A percentile compares a stretch with the other conserved stretches of the same genome.
Conservation (phyloP, 1,139 yeast genomes). For the Hanseniaspora gamundiae region DNA sequence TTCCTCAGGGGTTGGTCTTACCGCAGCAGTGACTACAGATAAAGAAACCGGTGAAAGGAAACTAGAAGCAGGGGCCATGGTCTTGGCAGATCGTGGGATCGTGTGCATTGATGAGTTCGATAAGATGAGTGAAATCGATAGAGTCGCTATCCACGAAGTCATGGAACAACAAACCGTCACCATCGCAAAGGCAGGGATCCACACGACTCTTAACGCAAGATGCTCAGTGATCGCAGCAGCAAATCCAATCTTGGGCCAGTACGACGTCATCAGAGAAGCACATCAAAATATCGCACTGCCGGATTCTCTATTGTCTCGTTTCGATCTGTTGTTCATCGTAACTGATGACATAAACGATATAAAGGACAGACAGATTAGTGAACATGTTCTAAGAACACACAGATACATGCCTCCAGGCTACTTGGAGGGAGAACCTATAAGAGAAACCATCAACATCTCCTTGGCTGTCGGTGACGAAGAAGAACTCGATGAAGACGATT, state of each 20-base stretch:
- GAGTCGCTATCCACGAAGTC: constrained; percentile 98
- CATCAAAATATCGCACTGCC: constrained; percentile 95
- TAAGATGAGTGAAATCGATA: constrained; percentile 91
- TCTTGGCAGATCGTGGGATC: constrained; percentile 90
- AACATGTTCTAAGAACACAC: constrained; percentile 92
- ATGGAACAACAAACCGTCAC: constrained; percentile 99
- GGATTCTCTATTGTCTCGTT: constrained; percentile 91
- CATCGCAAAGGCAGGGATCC: constrained; percentile 97
- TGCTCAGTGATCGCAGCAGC: constrained; percentile 98
- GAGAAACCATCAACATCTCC: constrained; percentile 60
- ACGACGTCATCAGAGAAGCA: constrained; percentile 92
- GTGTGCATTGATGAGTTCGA: constrained; percentile 98
- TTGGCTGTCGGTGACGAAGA: constrained; percentile 68
- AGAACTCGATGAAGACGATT: constrained; percentile 18
- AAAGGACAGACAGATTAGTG: constrained; percentile 78
- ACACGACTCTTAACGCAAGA: constrained; percentile 90
- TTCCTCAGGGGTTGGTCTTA: constrained; percentile 97
- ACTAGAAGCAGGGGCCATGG: constrained; percentile 99
- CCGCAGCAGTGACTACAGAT: constrained; percentile 97
- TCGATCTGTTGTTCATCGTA: constrained; percentile 87
- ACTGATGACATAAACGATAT: constrained; percentile 88
- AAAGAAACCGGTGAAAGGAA: constrained; percentile 95
- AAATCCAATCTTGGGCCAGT: constrained; percentile 94
- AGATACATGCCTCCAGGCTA: constrained; percentile 81
- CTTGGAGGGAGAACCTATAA: constrained; percentile 86